Evolutionary conservation across 306 rosid genomes (phyloP), one percentile per base, ranked within the genome.

Genomic region (Elaeagnus macrophylla): DNA sequence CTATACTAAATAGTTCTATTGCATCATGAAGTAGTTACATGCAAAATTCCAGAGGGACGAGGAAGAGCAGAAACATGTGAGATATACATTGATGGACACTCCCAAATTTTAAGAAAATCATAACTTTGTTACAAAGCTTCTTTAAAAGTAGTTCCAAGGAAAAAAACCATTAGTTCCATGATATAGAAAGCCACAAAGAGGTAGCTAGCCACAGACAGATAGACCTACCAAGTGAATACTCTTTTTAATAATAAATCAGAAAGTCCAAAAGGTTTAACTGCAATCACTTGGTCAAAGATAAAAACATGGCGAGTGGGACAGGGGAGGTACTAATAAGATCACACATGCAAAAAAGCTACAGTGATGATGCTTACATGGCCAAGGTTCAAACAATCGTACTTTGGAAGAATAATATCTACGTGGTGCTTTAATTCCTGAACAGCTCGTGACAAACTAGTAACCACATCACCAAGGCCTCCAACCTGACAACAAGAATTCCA

Each of bases 391-490:
- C 94, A 84, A 61, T 93, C 95, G 72, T 87, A 93, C 75, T 93
- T 93, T 8, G 99, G 96, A 73, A 88, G 83, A 82, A 88, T 51
- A 57, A 84, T 66, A 52, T 88, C 79, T 60, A 84, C 88, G 10
- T 70, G 75, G 66, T 88, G 96, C 67, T 82, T 80, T 74, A 88
- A 74, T 66, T 88, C 96, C 43, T 79, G 86, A 59, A 84, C 75
- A 48, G 96, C 96, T 43, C 94, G 79, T 32, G 96, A 88, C 42
- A 88, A 67, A 76, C 96, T 62, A 60, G 94, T 88, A 48, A 88
- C 88, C 69, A 88, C 96, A 59, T 88, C 96, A 59, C 88, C 96
- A 53, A 88, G 96, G 56, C 96, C 96, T 72, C 96, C 96, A 76
- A 88, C 88, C 96, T 88, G 70, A 60, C 76, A 62, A 41, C 57